Conservation (phyloP, 768 basidiomycete species). For the Boletellus ananas region DNA sequence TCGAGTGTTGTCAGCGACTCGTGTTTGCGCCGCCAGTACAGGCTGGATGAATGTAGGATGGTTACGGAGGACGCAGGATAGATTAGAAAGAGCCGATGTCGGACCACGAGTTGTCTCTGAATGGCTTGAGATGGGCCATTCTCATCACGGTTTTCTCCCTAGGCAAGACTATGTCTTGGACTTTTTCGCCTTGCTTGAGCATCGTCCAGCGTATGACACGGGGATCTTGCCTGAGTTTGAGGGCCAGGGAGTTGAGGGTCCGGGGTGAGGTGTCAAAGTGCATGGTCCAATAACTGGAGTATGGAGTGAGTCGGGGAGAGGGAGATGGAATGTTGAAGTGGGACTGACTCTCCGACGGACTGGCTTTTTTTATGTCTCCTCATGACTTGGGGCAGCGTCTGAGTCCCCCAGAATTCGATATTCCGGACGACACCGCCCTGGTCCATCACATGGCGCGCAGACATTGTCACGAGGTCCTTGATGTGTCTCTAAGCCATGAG, state of each 20-base stretch:
- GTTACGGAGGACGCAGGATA: background rate
- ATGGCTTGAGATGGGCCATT: slow-evolving; percentile 22
- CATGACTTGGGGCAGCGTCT: slow-evolving; percentile 72
- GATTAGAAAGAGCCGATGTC: slow-evolving; percentile 16
- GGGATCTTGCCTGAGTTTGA: slow-evolving; percentile 71
- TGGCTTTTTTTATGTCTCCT: slow-evolving; percentile 54
- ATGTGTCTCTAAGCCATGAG: slow-evolving; percentile 55
- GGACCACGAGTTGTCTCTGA: slow-evolving; percentile 26
- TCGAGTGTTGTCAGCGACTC: no score
- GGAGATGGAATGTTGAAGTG: background rate
- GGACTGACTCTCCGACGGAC: slow-evolving; percentile 70
- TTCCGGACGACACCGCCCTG: slow-evolving; percentile 79
- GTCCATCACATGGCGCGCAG: slow-evolving; percentile 68
- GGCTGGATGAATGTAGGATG: background rate
- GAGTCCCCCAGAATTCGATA: slow-evolving; percentile 72
- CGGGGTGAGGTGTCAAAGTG: slow-evolving; percentile 84
- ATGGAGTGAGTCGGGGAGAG: slow-evolving; percentile 2
- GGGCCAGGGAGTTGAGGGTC: slow-evolving; percentile 59
- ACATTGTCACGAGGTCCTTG: slow-evolving; percentile 66
- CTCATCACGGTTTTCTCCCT: slow-evolving; percentile 42
- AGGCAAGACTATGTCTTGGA: slow-evolving; percentile 61
- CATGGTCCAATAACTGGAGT: slow-evolving; percentile 80
- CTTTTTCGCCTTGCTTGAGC: slow-evolving; percentile 69
- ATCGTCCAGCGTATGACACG: slow-evolving; percentile 81
- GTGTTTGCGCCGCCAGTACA: no score